Base-by-base conservation (phyloP, 2,329 filamentous ascomycete genomes). In the Blastomyces emzantsi region DNA sequence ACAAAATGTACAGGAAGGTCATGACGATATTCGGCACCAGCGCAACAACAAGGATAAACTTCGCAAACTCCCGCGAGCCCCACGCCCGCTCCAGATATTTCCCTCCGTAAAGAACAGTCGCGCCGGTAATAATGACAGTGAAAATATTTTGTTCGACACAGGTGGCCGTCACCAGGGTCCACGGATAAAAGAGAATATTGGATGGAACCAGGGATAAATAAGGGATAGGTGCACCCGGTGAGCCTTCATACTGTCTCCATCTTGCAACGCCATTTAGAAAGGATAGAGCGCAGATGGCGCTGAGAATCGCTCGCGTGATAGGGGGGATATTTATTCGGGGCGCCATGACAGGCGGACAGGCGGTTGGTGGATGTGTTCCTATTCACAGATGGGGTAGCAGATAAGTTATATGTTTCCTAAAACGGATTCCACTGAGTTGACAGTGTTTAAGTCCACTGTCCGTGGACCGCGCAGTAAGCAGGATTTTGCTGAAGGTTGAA, bases 21-120 rank as follows among this genome's bases (percentile, higher is more conserved):
- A 86, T 86, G 65, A 92, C 71, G 22, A 89, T 69, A 76, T 97
- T 97, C 43, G 94, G 92, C 63, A 96, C 82, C 71, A 96, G 76
- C 17, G 90, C 82, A 59, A 88, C 84, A 67, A 96, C 82, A 19
- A 90, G 79, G 58, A 97, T 81, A 75, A 97, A 97, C 77, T 96
- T 97, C 71, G 87, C 90, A 74, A 97, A 90, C 76, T 97, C 93
- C 64, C 84, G 85, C 33, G 90, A 93, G 41, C 92, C 92, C 94
- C 93, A 99, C 43, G 94, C 93, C 72, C 94, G 84, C 82, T 99
- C 94, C 28, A 99, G 85, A 76, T 99, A 99, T 70, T 92, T 87
- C 11, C 94, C 94, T 63, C 93, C 93, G 79, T 96, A 90, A 76
- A 92, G 96, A 62, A 97, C 78, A 0, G 92, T 92, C 54, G 87